A percentile compares a stretch with the other conserved stretches of the same genome.
Conservation (phyloP, 2,329 filamentous ascomycete species). For the Curvularia sp. region DNA sequence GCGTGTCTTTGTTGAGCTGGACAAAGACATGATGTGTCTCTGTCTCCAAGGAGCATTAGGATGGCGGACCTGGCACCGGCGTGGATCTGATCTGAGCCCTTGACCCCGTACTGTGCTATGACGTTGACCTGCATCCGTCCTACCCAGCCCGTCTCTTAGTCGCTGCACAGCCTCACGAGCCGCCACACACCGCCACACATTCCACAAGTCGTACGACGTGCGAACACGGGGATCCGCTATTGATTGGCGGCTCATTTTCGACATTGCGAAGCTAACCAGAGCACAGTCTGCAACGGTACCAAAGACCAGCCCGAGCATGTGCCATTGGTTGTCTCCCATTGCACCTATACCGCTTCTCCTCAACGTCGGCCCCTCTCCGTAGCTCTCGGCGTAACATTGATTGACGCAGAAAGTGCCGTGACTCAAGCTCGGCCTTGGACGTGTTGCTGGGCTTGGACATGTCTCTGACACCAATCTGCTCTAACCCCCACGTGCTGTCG, state of each 20-base stretch:
- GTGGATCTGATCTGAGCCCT: conserved; percentile 17
- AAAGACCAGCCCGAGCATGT: not conserved
- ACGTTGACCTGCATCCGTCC: conserved; percentile 12
- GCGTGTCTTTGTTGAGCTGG: conserved; percentile 6
- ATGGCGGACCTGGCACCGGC: conserved; percentile 6
- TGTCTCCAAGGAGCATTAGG: conserved; percentile 6
- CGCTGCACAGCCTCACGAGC: conserved; percentile 5
- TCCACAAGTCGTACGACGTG: not conserved
- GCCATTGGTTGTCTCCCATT: not conserved
- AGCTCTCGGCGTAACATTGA: not conserved
- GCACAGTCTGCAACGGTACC: not conserved
- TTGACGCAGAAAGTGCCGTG: not conserved
- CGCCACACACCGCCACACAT: conserved; percentile 6
- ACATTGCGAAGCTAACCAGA: not conserved
- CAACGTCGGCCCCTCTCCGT: not conserved
- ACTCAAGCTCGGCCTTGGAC: not conserved
- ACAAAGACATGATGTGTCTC: not conserved
- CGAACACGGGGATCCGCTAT: not conserved
- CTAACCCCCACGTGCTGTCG: conserved; percentile 5
- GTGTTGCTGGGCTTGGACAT: not conserved
- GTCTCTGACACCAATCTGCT: not conserved
- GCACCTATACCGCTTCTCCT: not conserved
- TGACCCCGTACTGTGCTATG: conserved; percentile 13
- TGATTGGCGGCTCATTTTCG: not conserved
- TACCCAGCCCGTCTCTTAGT: not conserved